phyloP scores from a whole-genome alignment of 2,329 filamentous ascomycete genomes.

The Ampelomyces quisqualis region DNA sequence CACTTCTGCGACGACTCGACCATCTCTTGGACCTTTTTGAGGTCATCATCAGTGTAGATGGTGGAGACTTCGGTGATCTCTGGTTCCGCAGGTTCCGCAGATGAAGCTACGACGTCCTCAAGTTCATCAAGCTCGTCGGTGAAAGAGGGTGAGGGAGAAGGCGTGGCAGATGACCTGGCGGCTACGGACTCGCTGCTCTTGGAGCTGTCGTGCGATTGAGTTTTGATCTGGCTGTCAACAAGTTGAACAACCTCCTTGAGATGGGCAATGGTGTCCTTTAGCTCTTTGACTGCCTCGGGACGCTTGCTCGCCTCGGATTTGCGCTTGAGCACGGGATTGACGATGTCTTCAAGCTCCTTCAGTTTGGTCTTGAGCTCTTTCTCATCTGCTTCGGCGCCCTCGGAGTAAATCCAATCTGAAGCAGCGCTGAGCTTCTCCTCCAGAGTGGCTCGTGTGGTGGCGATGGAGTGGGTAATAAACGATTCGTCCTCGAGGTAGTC shows the following conservation, averaged over 20 bases:
- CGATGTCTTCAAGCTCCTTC: slow-evolving; percentile 73
- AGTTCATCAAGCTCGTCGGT: slow-evolving; percentile 65
- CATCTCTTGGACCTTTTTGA: slow-evolving; percentile 63
- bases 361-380: slow-evolving; percentile 75
- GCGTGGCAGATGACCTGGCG: slow-evolving; percentile 49
- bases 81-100: slow-evolving; percentile 32
- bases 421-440: slow-evolving; percentile 66
- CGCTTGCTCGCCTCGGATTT: slow-evolving; percentile 70
- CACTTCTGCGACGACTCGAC: slow-evolving; percentile 67
- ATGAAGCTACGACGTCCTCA: slow-evolving; percentile 64
- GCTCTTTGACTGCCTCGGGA: slow-evolving; percentile 65
- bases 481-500: slow-evolving; percentile 76
- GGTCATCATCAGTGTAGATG: slow-evolving; percentile 71
- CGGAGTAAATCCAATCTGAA: slow-evolving; percentile 89
- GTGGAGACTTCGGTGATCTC: slow-evolving; percentile 43
- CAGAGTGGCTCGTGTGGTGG: slow-evolving; percentile 65
- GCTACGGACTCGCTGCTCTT: slow-evolving; percentile 37
- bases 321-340: slow-evolving; percentile 73
- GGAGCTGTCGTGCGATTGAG: slow-evolving; percentile 58
- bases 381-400: slow-evolving; percentile 73
- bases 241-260: slow-evolving; percentile 69
- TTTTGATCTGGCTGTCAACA: slow-evolving; percentile 72
- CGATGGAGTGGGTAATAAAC: slow-evolving; percentile 71
- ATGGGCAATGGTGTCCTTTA: slow-evolving; percentile 71
- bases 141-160: slow-evolving; percentile 51